Percentiles rank a stretch among this genome's conserved stretches.
These are phyloP conservation scores for Cryphonectria nitschkei DNA, from an alignment of 2,329 filamentous ascomycete species.

Conservation along the genomic window DNA sequence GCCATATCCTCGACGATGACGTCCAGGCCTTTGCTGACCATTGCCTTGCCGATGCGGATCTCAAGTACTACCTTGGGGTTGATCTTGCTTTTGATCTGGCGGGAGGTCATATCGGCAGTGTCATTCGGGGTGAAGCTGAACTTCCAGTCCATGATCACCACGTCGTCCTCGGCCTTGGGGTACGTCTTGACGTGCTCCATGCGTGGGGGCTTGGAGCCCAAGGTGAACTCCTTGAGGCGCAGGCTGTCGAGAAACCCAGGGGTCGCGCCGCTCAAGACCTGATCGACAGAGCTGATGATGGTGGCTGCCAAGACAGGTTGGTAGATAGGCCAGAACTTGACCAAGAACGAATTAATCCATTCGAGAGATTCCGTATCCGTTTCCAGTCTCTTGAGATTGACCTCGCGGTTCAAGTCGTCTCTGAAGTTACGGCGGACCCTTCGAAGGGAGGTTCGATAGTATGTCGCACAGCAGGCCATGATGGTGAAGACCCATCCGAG, in stretches of 20 bases:
- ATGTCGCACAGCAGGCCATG: conserved; percentile 90
- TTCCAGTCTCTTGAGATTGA: conserved; percentile 85
- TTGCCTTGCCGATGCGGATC: conserved; percentile 90
- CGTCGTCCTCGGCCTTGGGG: conserved; percentile 91
- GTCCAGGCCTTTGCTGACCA: conserved; percentile 95
- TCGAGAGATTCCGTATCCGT: conserved; percentile 91
- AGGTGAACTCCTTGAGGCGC: conserved; percentile 88
- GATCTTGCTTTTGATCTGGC: conserved; percentile 91
- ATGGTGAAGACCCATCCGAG: conserved; percentile 91
- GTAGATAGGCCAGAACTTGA: conserved; percentile 99
- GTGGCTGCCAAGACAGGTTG: conserved; percentile 90
- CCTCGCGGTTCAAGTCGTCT: conserved; percentile 83
- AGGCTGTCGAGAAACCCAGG: conserved; percentile 92
- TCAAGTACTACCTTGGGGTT: conserved; percentile 97
- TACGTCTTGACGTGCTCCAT: conserved; percentile 99
- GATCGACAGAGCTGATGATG: conserved; percentile 91
- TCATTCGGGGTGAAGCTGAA: conserved; percentile 99
- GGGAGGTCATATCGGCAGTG: conserved; percentile 83
- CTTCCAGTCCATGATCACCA: conserved; percentile 99
- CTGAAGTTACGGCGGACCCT: conserved; percentile 94
- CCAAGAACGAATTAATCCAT: conserved; percentile 98
- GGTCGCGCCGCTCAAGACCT: conserved; percentile 90
- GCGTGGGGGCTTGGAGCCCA: conserved; percentile 92
- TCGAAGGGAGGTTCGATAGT: conserved; percentile 94
- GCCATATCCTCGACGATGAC: conserved; percentile 98